phyloP scores from a whole-genome alignment of 2,329 filamentous ascomycete species.

The Capronia americana region DNA sequence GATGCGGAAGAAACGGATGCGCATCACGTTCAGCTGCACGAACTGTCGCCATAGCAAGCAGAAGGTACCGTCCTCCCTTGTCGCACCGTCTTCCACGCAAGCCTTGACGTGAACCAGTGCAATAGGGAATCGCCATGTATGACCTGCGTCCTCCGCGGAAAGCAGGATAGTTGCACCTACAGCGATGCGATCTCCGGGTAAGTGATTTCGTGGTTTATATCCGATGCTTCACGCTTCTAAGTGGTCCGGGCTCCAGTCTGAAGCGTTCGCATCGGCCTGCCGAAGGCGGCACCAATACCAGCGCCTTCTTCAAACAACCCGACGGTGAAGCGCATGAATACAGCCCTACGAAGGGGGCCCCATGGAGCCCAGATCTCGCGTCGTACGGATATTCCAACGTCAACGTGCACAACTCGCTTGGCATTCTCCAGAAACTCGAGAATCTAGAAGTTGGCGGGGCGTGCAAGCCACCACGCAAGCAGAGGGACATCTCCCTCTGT shows the following conservation, averaged over 20 bases:
- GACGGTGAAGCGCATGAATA: background rate
- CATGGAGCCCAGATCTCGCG: constrained; percentile 17
- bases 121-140: constrained; percentile 22
- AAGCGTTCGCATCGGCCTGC: background rate
- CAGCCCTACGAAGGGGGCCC: background rate
- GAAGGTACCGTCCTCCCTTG: constrained; percentile 7
- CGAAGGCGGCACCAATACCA: background rate
- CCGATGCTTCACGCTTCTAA: background rate
- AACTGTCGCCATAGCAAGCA: constrained; percentile 27
- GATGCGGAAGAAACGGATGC: constrained; percentile 19
- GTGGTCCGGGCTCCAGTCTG: background rate
- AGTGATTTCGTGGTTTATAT: background rate
- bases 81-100: background rate
- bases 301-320: constrained; percentile 13
- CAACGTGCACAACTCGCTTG: constrained; percentile 22
- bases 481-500: constrained; percentile 12
- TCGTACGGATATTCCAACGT: constrained; percentile 25
- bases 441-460: constrained; percentile 16
- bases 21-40: constrained; percentile 25
- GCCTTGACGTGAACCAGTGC: constrained; percentile 3
- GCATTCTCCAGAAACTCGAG: constrained; percentile 23
- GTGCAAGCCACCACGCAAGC: constrained; percentile 6
- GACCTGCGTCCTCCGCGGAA: constrained; percentile 26
- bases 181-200: constrained; percentile 13
- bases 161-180: constrained; percentile 24